A percentile compares a stretch with the other conserved stretches of the same genome.
Evolutionary conservation across 768 basidiomycete species (phyloP).

Genomic region (Termitomyces sp.): DNA sequence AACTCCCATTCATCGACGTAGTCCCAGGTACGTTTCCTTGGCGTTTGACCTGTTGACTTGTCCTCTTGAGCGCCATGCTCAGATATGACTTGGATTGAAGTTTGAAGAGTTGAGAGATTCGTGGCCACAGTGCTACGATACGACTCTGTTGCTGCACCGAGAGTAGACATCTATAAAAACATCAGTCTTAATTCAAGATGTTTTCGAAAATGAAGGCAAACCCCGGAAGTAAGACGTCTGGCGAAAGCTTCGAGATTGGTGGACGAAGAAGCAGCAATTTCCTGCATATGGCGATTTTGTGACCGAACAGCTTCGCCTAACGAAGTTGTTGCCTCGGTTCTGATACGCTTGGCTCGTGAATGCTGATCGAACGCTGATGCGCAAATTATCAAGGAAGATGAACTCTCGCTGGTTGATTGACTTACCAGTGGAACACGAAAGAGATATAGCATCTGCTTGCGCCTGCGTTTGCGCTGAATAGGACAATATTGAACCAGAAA

Average conservation of each 20-base stretch:
- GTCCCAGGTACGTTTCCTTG: conserved; percentile 69
- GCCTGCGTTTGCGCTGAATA: conserved; percentile 49
- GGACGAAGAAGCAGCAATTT: conserved; percentile 43
- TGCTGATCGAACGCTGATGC: conserved; percentile 54
- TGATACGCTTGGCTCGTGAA: conserved; percentile 58
- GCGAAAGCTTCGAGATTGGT: conserved; percentile 23
- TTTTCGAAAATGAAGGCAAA: conserved; percentile 19
- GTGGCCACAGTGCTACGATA: conserved; percentile 37
- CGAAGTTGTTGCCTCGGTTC: conserved; percentile 51
- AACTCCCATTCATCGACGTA: conserved; percentile 69
- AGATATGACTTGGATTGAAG: conserved; percentile 42
- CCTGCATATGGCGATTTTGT: conserved; percentile 46
- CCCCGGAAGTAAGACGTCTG: conserved; percentile 44
- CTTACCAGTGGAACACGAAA: conserved; percentile 41
- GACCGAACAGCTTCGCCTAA: conserved; percentile 45
- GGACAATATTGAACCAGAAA: conserved; percentile 39
- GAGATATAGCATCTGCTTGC: conserved; percentile 37
- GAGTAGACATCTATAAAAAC: conserved; percentile 31
- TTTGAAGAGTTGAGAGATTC: conserved; percentile 43
- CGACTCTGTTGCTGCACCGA: conserved; percentile 33
- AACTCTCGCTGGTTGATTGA: not conserved
- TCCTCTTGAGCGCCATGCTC: conserved; percentile 62
- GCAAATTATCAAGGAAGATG: not conserved
- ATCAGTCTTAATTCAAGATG: not conserved
- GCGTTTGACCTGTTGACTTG: conserved; percentile 64